Percentiles rank a stretch among this genome's conserved stretches.
Evolutionary conservation across 495 filamentous ascomycete genomes (phyloP).

Genomic region (Hypoxylon trugodes): DNA sequence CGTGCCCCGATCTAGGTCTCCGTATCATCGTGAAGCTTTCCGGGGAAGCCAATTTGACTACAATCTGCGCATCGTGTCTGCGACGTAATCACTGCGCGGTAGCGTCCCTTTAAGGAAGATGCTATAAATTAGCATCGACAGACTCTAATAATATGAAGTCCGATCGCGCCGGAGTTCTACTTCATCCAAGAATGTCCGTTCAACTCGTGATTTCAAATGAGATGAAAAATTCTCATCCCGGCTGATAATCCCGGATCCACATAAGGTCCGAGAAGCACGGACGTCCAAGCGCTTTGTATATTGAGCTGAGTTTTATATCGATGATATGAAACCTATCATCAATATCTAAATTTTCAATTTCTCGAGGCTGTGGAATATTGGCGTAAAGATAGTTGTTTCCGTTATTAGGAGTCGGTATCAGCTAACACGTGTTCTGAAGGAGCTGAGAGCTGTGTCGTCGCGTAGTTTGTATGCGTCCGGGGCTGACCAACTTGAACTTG

Average conservation of each 20-base stretch:
- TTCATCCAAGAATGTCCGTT: background rate
- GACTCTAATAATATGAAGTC: no score
- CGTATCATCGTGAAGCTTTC: constrained; percentile 31
- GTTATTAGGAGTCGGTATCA: background rate
- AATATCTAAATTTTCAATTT: constrained; percentile 1
- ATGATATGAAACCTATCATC: background rate
- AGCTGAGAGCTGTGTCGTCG: background rate
- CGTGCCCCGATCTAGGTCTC: constrained; percentile 16
- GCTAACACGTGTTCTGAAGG: background rate
- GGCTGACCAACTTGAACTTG: background rate
- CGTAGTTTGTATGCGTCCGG: background rate
- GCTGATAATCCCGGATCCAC: constrained; percentile 12
- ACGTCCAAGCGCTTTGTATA: constrained; percentile 1
- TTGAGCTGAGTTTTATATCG: constrained; percentile 1
- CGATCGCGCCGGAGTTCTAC: no score
- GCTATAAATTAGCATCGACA: no score
- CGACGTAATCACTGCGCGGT: background rate
- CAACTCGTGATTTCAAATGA: background rate
- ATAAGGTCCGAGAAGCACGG: background rate
- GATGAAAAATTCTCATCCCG: background rate
- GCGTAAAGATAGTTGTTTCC: background rate
- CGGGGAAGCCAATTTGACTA: constrained; percentile 3
- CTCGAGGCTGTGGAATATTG: background rate
- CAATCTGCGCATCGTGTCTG: background rate
- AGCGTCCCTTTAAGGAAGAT: no score